Evolutionary conservation across 345 rosid genomes (phyloP).

Genomic region (Conringia planisiliqua): DNA sequence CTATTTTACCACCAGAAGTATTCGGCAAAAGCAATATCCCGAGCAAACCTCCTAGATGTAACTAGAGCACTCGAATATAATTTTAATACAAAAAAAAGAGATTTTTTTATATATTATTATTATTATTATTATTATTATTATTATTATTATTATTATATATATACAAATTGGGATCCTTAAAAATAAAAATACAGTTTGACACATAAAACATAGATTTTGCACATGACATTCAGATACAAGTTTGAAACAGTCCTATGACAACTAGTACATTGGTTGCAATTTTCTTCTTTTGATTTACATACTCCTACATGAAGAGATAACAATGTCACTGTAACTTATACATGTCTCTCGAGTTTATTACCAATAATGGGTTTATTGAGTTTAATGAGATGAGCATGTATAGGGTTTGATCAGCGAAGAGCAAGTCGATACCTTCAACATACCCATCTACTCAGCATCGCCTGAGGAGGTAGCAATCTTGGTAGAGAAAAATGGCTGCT

Average conservation of each 20-base stretch:
- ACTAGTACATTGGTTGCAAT: not conserved
- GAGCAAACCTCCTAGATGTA: not conserved
- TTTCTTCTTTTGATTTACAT: not conserved
- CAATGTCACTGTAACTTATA: not conserved
- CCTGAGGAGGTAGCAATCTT: conserved; percentile 37
- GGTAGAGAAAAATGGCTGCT: conserved; percentile 40
- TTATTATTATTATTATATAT: not conserved
- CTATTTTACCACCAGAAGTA: not conserved
- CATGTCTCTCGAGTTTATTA: not conserved
- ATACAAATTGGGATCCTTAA: not conserved
- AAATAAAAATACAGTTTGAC: not conserved
- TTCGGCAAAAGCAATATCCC: not conserved
- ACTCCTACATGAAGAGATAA: not conserved
- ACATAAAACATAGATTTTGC: not conserved
- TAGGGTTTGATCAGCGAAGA: conserved; percentile 48
- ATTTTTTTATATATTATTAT: not conserved
- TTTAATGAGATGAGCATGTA: conserved; percentile 2
- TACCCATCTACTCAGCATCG: conserved; percentile 45
- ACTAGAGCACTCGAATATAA: not conserved
- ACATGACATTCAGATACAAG: not conserved
- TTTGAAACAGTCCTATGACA: not conserved
- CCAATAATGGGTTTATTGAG: not conserved
- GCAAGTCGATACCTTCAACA: conserved; percentile 49
- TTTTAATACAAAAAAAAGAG: not conserved
- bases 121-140: not conserved